A percentile compares a stretch with the other conserved stretches of the same genome.
Conservation (phyloP, 305 asterid species). For the Solanum hybrid region DNA sequence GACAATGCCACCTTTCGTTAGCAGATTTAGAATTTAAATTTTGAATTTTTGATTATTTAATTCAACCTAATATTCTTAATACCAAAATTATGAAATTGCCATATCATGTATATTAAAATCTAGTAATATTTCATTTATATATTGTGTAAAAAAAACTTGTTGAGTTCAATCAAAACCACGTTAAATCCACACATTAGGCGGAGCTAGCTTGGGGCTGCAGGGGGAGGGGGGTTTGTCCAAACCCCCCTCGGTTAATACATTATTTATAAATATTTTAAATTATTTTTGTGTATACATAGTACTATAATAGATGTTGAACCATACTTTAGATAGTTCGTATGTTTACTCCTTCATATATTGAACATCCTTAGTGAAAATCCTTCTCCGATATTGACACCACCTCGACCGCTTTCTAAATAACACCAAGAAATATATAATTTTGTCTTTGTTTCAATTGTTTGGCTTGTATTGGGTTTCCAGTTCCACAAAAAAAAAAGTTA, state of each 20-base stretch:
- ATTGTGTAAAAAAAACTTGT: background rate
- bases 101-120: background rate
- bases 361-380: background rate
- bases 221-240: background rate
- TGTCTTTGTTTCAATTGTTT: background rate
- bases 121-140: background rate
- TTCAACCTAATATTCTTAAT: background rate
- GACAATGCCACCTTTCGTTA: background rate
- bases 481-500: background rate
- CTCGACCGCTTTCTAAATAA: background rate
- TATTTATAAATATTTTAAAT: background rate
- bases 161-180: background rate
- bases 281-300: background rate
- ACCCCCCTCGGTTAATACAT: too few relatives aligned
- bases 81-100: background rate
- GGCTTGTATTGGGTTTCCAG: background rate
- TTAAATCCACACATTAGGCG: background rate
- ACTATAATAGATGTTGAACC: background rate
- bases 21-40: background rate
- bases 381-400: too few relatives aligned
- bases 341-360: background rate
- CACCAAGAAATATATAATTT: background rate
- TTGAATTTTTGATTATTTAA: background rate
- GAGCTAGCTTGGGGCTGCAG: background rate
- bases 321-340: background rate